Evolutionary conservation across 306 rosid species (phyloP), one percentile per base, ranked within the genome.

Genomic region (Pyrus bretschneideri): DNA sequence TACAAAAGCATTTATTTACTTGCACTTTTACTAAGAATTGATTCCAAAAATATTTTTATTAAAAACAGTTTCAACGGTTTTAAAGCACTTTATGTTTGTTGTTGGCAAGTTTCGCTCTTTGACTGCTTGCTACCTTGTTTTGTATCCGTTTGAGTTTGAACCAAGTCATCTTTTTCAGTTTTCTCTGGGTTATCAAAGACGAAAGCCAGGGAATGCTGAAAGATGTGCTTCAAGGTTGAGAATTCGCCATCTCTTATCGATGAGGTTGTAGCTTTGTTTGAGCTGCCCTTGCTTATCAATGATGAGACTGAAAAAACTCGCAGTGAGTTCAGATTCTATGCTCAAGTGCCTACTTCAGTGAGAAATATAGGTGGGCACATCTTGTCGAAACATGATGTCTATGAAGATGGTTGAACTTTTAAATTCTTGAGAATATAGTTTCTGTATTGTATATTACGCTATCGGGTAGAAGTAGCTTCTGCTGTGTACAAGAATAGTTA

Each of bases 121-220:
- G 21, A 23, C 67, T 55, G 17, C 74, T 79, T 82, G 60, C 75
- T 73, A 66, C 74, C 62, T 54, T 69, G 27, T 73, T 77, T 72
- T 60, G 55, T 29, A 25, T 17, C 70, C 51, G 10, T 10, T 72
- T 52, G 82, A 63, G 67, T 70, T 51, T 63, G 67, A 57, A 30
- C 69, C 46, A 66, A 72, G 67, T 49, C 62, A 15, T 57, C 74
- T 63, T 71, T 71, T 21, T 74, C 55, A 33, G 64, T 73, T 27
- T 74, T 86, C 77, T 80, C 69, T 74, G 67, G 89, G 73, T 80
- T 79, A 74, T 64, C 75, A 73, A 69, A 81, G 86, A 71, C 79
- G 86, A 83, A 80, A 52, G 71, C 76, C 78, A 76, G 91, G 98
- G 97, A 87, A 95, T 95, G 99, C 97, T 76, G 97, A 87, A 95